Base-by-base conservation (phyloP, 768 basidiomycete genomes). In the Tylopilus plumbeoviolaceoides region DNA sequence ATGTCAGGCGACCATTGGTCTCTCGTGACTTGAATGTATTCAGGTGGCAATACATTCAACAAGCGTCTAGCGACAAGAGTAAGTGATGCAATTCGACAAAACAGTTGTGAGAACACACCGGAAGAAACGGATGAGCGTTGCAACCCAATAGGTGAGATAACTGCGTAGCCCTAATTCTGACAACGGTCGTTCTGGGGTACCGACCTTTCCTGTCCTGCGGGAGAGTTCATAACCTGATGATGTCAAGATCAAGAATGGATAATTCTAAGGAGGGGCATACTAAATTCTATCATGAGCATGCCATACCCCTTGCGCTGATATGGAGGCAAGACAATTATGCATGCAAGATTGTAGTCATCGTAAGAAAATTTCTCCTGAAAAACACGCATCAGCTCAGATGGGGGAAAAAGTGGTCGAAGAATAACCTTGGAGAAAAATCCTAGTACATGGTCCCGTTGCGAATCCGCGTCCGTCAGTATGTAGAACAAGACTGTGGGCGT, bases 281-380 rank as follows among this genome's bases (percentile, higher is more conserved):
- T 98, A 76, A 98, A 97, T 73, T 99, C 95, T 57, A 98, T 98
- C 79, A 99, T 79, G 23, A 98, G 84, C 78, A 91, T 92, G 3
- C 95, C 97, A 62, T 88, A 97, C 7, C 93, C 90, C 60, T 85
- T 81, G 53, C 84, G 79, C 63, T 98, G 95, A 63, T 86, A 92
- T 17, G 94, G 97, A 2, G 97, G 97, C 39, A 99, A 81, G 7
- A 89, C 91, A 60, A 98, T 85, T 61, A 99, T 99, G 69, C 92
- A 95, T 4, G 95, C 95, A 9, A 99, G 80, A 64, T 99, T 99
- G 72, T 95, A 97, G 61, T 95, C 91, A 60, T 99, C 97, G 58
- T 93, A 95, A 1, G 95, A 95, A 30, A 88, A 67, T 67, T 98
- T 98, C 72, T 99, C 97, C 91, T 87, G n/a, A 65, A 7, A 7